A percentile compares a stretch with the other conserved stretches of the same genome.
These are phyloP conservation scores for Rusavskia elegans DNA, from an alignment of 495 filamentous ascomycete genomes.

Conservation along the genomic window DNA sequence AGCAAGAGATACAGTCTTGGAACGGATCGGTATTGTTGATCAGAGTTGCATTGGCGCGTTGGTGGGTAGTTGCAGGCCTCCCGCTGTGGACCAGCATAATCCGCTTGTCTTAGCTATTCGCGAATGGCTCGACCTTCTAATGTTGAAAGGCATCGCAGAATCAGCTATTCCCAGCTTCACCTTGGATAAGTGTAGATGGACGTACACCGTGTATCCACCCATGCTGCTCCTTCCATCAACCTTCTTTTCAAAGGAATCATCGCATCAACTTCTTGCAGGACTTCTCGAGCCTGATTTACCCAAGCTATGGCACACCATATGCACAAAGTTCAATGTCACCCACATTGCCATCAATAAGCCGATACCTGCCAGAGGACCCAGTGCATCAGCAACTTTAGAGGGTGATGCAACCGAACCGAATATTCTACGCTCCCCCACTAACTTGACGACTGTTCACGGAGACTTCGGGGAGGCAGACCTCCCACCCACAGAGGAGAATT, in stretches of 20 bases:
- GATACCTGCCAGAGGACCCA: conserved; percentile 33
- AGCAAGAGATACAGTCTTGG: background rate
- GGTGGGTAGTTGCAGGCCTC: background rate
- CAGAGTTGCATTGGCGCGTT: background rate
- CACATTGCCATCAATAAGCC: conserved; percentile 62
- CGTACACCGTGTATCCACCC: conserved; percentile 52
- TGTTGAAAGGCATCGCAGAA: no score
- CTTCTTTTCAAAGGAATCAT: conserved; percentile 33
- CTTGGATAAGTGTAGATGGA: conserved; percentile 13
- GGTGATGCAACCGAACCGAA: conserved; percentile 23
- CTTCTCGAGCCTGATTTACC: conserved; percentile 16
- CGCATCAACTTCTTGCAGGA: conserved; percentile 22
- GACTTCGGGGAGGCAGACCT: conserved; percentile 37
- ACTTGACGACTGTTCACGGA: conserved; percentile 46
- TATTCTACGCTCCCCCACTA: conserved; percentile 47
- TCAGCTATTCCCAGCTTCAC: background rate
- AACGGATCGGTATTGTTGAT: background rate
- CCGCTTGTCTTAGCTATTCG: background rate
- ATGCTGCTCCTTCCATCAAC: conserved; percentile 51
- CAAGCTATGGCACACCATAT: conserved; percentile 32
- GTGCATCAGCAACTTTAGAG: background rate
- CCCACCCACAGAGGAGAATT: conserved; percentile 27
- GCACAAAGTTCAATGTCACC: conserved; percentile 33
- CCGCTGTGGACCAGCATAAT: background rate
- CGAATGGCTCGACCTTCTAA: background rate